Evolutionary conservation across 2,329 filamentous ascomycete species (phyloP).

Genomic region (Didymella lethalis): DNA sequence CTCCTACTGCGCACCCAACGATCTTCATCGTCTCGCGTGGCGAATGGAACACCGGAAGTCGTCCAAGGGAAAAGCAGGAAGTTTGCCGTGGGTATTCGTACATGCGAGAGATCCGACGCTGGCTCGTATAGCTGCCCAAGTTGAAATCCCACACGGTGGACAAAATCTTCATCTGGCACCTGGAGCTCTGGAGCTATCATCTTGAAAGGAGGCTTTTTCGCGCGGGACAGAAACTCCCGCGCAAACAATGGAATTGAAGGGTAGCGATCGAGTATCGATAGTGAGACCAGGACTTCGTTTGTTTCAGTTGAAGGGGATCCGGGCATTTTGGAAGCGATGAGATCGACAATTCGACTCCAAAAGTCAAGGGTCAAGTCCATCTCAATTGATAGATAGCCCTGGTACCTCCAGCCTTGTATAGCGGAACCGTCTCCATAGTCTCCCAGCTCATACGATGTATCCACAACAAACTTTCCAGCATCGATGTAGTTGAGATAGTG

Average conservation of each 20-base stretch:
- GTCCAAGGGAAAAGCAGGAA: conserved; percentile 12
- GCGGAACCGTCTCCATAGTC: conserved; percentile 2
- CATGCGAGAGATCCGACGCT: background rate
- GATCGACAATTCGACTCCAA: conserved; percentile 5
- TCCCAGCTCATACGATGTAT: conserved; percentile 1
- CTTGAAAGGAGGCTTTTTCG: conserved; percentile 8
- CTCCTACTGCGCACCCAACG: conserved; percentile 2
- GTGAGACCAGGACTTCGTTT: conserved; percentile 1
- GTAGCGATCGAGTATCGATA: conserved; percentile 5
- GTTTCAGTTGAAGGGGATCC: conserved; percentile 1
- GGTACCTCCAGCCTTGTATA: conserved; percentile 6
- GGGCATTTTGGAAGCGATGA: conserved; percentile 3
- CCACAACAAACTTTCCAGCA: conserved; percentile 6
- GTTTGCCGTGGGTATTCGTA: background rate
- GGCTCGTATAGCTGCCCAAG: background rate
- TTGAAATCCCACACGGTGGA: conserved; percentile 9
- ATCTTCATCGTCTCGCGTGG: conserved; percentile 5
- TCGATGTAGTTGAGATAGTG: conserved; percentile 7
- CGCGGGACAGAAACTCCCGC: conserved; percentile 3
- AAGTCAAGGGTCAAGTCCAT: background rate
- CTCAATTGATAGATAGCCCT: background rate
- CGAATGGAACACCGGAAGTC: conserved; percentile 7
- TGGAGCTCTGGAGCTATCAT: conserved; percentile 5
- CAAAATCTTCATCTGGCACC: conserved; percentile 6
- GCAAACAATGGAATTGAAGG: conserved; percentile 12